These are phyloP conservation scores for Nicotiana noctiflora DNA, from an alignment of 257 asterid genomes.

Conservation along the genomic window DNA sequence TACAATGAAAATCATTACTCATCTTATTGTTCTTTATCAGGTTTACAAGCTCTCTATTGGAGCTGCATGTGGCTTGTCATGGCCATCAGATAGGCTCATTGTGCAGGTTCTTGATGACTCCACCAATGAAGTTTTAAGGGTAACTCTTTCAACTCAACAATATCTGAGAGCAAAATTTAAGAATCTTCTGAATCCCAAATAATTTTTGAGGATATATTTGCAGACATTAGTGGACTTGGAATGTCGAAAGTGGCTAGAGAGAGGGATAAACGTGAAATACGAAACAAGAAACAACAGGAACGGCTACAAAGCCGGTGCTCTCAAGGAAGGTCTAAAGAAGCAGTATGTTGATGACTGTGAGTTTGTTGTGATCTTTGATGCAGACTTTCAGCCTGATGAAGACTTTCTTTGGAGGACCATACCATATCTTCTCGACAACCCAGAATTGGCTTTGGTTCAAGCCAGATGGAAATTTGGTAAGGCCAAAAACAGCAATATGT, in stretches of 20 bases:
- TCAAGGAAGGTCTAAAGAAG: conserved; percentile 77
- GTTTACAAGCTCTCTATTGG: conserved; percentile 92
- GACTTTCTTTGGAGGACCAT: conserved; percentile 81
- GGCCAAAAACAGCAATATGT: conserved; percentile 8
- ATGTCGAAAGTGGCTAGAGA: conserved; percentile 59
- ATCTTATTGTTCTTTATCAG: conserved; percentile 30
- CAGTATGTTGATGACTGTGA: conserved; percentile 71
- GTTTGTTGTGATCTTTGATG: conserved; percentile 80
- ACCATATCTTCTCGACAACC: conserved; percentile 69
- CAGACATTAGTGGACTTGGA: conserved; percentile 68
- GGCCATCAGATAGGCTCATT: conserved; percentile 73
- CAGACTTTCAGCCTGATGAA: conserved; percentile 91
- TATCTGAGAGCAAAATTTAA: background rate
- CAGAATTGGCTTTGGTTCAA: conserved; percentile 86
- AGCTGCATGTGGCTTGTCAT: conserved; percentile 63
- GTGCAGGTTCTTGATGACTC: conserved; percentile 91
- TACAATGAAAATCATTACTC: background rate
- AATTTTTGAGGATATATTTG: conserved; percentile 14
- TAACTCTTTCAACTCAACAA: conserved; percentile 22
- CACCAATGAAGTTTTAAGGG: conserved; percentile 69
- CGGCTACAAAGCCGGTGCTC: conserved; percentile 93
- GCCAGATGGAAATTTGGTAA: conserved; percentile 98
- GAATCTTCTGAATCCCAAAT: background rate
- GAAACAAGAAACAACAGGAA: conserved; percentile 90
- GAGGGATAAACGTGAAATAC: conserved; percentile 66